Evolutionary conservation across 192 early-diverging fungal species (phyloP), one percentile per base, ranked within the genome.

Genomic region (Geranomyces michiganensis): DNA sequence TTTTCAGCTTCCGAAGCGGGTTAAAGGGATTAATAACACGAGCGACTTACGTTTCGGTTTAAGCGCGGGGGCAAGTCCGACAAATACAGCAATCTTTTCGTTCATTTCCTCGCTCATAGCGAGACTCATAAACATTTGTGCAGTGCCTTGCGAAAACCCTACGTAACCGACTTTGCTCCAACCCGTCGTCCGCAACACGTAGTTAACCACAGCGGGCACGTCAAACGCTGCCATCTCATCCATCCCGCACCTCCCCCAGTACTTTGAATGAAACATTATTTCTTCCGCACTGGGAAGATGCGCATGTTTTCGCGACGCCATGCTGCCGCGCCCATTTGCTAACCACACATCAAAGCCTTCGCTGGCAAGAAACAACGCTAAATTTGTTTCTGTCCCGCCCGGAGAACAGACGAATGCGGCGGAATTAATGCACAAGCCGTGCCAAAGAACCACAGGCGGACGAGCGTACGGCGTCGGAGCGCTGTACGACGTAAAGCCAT

Each of bases 271-370:
- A 32, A 72, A 72, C 59, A 72, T 64, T 24, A 53, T 36, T n/a
- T 75, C 81, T n/a, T 85, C 82, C 19, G 76, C 80, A 15, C 51
- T 56, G 10, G 58, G 61, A 12, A 32, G 30, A 43, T 72, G 55
- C 22, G 53, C 62, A 74, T 96, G 93, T 60, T 89, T 89, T 72
- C 92, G 89, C 45, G 90, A 90, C 71, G 92, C 93, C 71, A 92
- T 90, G 81, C 91, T 95, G 21, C 93, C 94, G 32, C 94, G 87
- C 41, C 87, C 84, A 72, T 96, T 96, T 33, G 91, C 94, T 1
- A 96, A 77, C 94, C 94, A 96, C 1, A 96, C 93, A 75, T 96
- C 94, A 76, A 90, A 96, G 21, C 80, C 80, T 5, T 85, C 87
- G 65, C 92, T 87, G 9, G 90, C 92, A 24, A 96, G 85, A 2